A percentile compares a stretch with the other conserved stretches of the same genome.
These are phyloP conservation scores for Xylaria scruposa DNA, from an alignment of 495 filamentous ascomycete species.

Conservation along the genomic window DNA sequence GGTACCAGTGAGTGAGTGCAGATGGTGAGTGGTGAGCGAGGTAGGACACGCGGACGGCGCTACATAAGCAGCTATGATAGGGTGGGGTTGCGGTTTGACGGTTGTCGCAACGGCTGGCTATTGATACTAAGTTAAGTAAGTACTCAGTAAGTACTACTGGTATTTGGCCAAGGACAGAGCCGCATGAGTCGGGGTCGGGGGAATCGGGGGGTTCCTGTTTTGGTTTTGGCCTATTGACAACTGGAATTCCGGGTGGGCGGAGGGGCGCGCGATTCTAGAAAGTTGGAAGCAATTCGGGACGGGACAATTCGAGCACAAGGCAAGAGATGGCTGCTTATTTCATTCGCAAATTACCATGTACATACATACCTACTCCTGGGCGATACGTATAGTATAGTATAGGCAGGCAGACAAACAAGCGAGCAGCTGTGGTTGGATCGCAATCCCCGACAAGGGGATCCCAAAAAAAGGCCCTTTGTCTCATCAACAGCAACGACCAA, in stretches of 20 bases:
- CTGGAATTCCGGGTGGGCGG: not conserved
- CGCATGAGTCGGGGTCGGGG: conserved; percentile 13
- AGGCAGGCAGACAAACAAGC: not conserved
- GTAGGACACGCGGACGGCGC: conserved; percentile 15
- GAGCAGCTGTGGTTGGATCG: not conserved
- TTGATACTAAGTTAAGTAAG: no score
- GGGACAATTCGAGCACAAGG: not conserved
- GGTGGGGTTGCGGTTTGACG: conserved; percentile 3
- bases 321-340: not conserved
- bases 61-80: conserved; percentile 8
- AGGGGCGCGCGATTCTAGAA: conserved; percentile 5
- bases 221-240: not conserved
- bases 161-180: conserved; percentile 9
- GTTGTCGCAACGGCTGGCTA: not conserved
- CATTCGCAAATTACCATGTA: no score
- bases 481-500: not conserved
- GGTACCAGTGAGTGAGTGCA: not conserved
- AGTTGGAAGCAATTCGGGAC: not conserved
- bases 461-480: conserved; percentile 10
- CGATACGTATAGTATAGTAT: no score
- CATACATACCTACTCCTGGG: no score
- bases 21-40: not conserved
- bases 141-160: not conserved
- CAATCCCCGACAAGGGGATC: conserved; percentile 4
- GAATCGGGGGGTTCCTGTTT: not conserved